These are phyloP conservation scores for Malassezia equina DNA, from an alignment of 1,284 basidiomycete species.

Conservation along the genomic window DNA sequence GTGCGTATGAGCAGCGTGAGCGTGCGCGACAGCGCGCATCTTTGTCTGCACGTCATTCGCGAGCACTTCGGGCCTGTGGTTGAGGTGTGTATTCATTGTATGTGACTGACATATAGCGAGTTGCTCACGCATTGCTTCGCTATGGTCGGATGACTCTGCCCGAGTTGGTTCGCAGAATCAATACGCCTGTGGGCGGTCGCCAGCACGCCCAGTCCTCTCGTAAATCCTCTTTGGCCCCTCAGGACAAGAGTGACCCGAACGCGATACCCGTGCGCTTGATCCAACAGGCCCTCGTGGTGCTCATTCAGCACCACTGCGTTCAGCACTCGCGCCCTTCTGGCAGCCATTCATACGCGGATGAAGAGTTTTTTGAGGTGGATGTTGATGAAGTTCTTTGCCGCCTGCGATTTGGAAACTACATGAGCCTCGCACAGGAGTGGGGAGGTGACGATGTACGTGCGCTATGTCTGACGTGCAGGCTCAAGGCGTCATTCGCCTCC, in stretches of 20 bases:
- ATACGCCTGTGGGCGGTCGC: constrained; percentile 12
- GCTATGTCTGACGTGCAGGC: constrained; percentile 52
- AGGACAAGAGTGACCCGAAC: constrained; percentile 36
- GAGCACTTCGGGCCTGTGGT: constrained; percentile 69
- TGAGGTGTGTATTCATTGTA: constrained; percentile 54
- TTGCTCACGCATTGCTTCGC: constrained; percentile 70
- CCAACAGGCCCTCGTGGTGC: constrained; percentile 65
- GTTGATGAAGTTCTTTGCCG: constrained; percentile 46
- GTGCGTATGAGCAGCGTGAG: constrained; percentile 19
- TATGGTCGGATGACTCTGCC: constrained; percentile 69
- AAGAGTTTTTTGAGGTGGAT: constrained; percentile 50
- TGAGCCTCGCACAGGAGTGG: constrained; percentile 67
- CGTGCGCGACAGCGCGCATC: constrained; percentile 42
- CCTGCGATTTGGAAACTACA: constrained; percentile 51
- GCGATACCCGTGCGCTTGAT: constrained; percentile 58
- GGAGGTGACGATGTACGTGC: constrained; percentile 58
- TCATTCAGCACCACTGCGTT: constrained; percentile 73
- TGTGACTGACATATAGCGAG: constrained; percentile 48
- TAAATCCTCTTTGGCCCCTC: background rate
- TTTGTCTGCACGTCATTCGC: constrained; percentile 66
- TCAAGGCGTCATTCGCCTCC: constrained; percentile 47
- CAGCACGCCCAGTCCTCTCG: constrained; percentile 15
- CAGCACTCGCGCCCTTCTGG: constrained; percentile 31
- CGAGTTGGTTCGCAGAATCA: constrained; percentile 45
- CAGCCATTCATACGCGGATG: constrained; percentile 22